Base-by-base conservation (phyloP, 805 yeast genomes). In the Nadsonia fulvescens region DNA sequence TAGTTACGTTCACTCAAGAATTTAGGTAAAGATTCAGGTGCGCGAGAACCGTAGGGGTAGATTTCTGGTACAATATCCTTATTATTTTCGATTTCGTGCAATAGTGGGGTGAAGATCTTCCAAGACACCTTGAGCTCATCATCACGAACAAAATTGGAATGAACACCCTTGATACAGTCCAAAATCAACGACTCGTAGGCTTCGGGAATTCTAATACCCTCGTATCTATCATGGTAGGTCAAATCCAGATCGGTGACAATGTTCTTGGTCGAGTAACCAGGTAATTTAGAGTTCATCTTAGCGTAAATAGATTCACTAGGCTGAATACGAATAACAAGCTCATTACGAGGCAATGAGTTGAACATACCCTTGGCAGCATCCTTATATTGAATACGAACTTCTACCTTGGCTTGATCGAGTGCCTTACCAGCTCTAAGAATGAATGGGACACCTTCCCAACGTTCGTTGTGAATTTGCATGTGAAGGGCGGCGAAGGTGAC, bases 361-460 rank as follows among this genome's bases (percentile, higher is more conserved):
- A 79, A 82, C 43, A 81, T 71, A 20, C 93, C 93, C 36, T 66
- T 61, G 11, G 83, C 74, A 25, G 76, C 91, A 22, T 75, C 74
- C 55, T 73, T 79, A 58, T 76, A 86, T 60, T 89, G 96, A 34
- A 89, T 58, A 51, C 96, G 68, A 36, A 89, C 74, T 58, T 89
- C 98, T 25, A 89, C 98, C 61, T 82, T 82, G 32, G 86, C 76
- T 44, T 74, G 83, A 50, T 86, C 81, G 33, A 89, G 59, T n/a
- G 96, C 94, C 57, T 89, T 89, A 45, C 98, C 98, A 9, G 96
- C 98, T 56, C 93, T 69, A 61, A 89, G 61, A 28, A 89, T 73
- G 46, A 89, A 69, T 29, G 98, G 98, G 23, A 89, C 96, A 44
- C 96, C 96, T 36, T 77, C 89, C 98, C 98, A 89, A 47, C 95